phyloP scores from a whole-genome alignment of 2,329 filamentous ascomycete species.

The Claviceps purpurea region DNA sequence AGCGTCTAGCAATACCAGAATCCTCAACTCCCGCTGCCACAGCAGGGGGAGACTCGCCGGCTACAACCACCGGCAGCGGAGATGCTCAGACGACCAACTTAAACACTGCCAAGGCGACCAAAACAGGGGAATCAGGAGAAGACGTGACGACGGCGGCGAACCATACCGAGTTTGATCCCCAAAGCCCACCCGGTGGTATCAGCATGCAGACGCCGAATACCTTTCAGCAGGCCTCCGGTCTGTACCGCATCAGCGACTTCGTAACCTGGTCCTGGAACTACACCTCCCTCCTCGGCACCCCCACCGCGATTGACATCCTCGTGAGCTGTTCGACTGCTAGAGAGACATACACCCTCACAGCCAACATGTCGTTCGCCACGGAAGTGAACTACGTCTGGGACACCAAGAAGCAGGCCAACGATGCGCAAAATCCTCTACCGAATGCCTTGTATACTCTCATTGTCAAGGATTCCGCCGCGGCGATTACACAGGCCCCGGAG shows the following conservation, averaged over 20 bases:
- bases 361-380: slow-evolving; percentile 46
- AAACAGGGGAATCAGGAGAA: slow-evolving; percentile 10
- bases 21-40: slow-evolving; percentile 6
- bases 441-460: slow-evolving; percentile 47
- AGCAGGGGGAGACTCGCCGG: neutral
- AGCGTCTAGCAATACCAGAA: neutral
- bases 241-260: slow-evolving; percentile 47
- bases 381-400: slow-evolving; percentile 45
- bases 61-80: slow-evolving; percentile 1
- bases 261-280: slow-evolving; percentile 54
- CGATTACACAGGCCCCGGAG: slow-evolving; percentile 34
- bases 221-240: slow-evolving; percentile 28
- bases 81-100: slow-evolving; percentile 22
- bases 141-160: slow-evolving; percentile 15
- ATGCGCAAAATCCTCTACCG: slow-evolving; percentile 32
- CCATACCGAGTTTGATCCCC: slow-evolving; percentile 29
- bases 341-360: slow-evolving; percentile 46
- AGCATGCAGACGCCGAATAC: slow-evolving; percentile 38
- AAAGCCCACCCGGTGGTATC: slow-evolving; percentile 36
- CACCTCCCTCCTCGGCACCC: slow-evolving; percentile 43
- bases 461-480: slow-evolving; percentile 44
- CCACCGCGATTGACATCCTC: slow-evolving; percentile 47
- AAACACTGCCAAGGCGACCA: slow-evolving; percentile 24
- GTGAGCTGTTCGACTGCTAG: slow-evolving; percentile 39
- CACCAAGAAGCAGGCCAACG: slow-evolving; percentile 34